Evolutionary conservation across 164 flowering plant genomes (phyloP).

Genomic region (Vitis labrusca): DNA sequence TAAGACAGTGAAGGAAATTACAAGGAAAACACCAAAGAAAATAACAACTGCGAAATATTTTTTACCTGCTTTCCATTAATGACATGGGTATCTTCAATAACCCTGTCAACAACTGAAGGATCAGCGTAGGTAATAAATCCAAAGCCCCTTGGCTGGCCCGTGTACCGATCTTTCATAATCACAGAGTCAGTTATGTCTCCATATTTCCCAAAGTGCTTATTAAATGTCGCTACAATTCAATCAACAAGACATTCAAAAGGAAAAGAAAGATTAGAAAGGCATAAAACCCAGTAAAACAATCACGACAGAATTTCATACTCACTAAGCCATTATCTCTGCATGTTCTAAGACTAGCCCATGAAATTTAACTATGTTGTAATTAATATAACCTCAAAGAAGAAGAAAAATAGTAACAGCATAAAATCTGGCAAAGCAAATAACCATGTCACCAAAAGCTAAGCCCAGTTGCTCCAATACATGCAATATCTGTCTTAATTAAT

Average conservation of each 20-base stretch:
- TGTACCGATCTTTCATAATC: constrained; percentile 83
- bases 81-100: constrained; percentile 75
- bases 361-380: no score
- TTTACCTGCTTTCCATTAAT: constrained; percentile 80
- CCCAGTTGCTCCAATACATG: no score
- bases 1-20: no score
- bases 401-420: no score
- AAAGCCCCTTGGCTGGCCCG: constrained; percentile 88
- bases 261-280: not conserved
- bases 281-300: not conserved
- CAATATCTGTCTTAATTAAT: no score
- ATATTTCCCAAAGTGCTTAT: constrained; percentile 79
- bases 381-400: no score
- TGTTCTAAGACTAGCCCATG: no score
- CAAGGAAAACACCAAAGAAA: not conserved
- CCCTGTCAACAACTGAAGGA: constrained; percentile 82
- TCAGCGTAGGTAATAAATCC: constrained; percentile 95
- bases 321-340: no score
- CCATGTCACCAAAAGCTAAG: no score
- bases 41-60: constrained; percentile 3
- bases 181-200: constrained; percentile 88
- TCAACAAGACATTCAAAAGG: not conserved
- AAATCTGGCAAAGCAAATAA: no score
- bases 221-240: constrained; percentile 49
- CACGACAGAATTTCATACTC: not conserved